These are phyloP conservation scores for Tolypocladium inflatum DNA, from an alignment of 2,329 filamentous ascomycete genomes.

Conservation along the genomic window DNA sequence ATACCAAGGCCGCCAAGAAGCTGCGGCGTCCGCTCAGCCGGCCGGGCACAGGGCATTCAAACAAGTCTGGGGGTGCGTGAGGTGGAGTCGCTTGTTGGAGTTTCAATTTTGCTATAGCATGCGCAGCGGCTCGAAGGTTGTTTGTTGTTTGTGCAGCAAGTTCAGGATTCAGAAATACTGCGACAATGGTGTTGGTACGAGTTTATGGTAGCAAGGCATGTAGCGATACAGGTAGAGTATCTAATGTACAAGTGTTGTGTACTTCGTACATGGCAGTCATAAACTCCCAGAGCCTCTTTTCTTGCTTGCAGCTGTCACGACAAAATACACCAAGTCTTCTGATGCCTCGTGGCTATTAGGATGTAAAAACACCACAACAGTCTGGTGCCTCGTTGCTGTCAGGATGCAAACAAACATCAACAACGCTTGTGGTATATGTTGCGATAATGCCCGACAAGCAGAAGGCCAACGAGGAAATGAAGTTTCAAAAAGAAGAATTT, in stretches of 20 bases:
- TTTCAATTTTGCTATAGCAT: background rate
- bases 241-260: background rate
- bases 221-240: background rate
- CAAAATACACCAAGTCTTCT: background rate
- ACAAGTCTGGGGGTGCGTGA: slow-evolving; percentile 4
- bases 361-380: background rate
- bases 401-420: background rate
- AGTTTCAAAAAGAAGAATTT: background rate
- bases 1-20: slow-evolving; percentile 52
- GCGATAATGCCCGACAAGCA: no score
- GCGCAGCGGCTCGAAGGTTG: background rate
- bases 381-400: no score
- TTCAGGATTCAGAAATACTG: no score
- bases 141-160: background rate
- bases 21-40: slow-evolving; percentile 30
- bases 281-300: background rate
- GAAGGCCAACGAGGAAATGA: background rate
- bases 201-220: no score
- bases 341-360: background rate
- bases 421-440: background rate
- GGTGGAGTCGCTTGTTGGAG: background rate
- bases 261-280: background rate
- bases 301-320: background rate
- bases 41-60: slow-evolving; percentile 28
- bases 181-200: background rate